A percentile compares a stretch with the other conserved stretches of the same genome.
Conservation (phyloP, 2,329 filamentous ascomycete species). For the Fusarium multiceps region DNA sequence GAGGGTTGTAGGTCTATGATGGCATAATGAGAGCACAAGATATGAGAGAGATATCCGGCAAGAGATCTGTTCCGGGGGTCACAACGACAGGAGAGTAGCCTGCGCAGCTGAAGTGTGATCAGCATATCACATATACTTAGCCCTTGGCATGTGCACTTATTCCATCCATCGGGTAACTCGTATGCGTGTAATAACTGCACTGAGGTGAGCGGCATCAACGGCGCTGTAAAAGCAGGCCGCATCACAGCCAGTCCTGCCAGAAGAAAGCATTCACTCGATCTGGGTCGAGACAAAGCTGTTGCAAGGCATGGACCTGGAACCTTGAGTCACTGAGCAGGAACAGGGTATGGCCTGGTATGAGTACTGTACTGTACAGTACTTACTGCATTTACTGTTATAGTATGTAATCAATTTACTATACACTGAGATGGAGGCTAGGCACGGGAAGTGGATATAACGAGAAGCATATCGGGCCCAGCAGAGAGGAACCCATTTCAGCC, state of each 20-base stretch:
- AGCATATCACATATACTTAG: neutral
- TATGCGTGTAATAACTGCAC: neutral
- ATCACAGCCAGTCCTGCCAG: neutral
- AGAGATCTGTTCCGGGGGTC: slow-evolving; percentile 5
- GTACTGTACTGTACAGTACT: neutral
- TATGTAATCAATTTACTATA: neutral
- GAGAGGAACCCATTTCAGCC: slow-evolving; percentile 4
- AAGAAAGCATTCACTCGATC: neutral
- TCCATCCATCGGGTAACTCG: neutral
- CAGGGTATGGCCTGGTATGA: slow-evolving; percentile 15
- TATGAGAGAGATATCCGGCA: slow-evolving; percentile 17
- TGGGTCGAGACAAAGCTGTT: neutral
- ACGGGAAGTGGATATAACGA: slow-evolving; percentile 39
- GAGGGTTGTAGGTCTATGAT: slow-evolving; percentile 34
- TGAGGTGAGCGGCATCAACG: slow-evolving; percentile 2
- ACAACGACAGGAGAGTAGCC: neutral
- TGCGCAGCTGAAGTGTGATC: neutral
- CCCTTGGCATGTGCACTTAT: slow-evolving; percentile 8
- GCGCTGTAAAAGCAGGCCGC: slow-evolving; percentile 7
- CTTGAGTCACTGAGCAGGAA: slow-evolving; percentile 6
- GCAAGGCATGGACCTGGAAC: neutral
- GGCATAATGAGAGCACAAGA: slow-evolving; percentile 4
- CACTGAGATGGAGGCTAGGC: slow-evolving; percentile 12
- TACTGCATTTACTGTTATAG: neutral
- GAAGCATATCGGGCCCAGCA: neutral